Evolutionary conservation across 2,329 filamentous ascomycete species (phyloP), one percentile per base, ranked within the genome.

Genomic region (Scolecobasidium constrictum): DNA sequence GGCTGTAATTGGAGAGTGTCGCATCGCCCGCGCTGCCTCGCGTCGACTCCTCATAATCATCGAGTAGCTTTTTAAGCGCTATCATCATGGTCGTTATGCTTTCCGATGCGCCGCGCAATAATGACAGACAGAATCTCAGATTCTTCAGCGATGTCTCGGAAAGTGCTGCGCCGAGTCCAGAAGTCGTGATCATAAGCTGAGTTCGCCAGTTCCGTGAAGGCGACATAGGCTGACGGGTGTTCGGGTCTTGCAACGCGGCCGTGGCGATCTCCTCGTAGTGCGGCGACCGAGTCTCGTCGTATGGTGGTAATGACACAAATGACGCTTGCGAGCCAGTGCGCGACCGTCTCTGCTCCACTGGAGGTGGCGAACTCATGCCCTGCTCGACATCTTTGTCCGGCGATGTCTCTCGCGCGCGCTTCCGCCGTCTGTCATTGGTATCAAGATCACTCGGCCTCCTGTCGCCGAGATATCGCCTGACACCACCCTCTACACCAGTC

Each of bases 161-260:
- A 73, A 98, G 86, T 1, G 92, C 87, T 13, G 94, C 81, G 49
- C 87, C 87, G 1, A 96, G 72, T 0, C 87, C 90, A 1, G 87
- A 94, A 0, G 90, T 95, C 4, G 86, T 88, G 58, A 94, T 84
- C 50, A 94, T 83, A 15, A 95, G 68, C 12, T 87, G 79, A 9
- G 83, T 85, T 47, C 84, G 85, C 86, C 87, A 93, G 33, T 68
- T 72, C 9, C 55, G 70, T 19, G 62, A 57, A 35, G 59, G 49
- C 36, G 44, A 31, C 26, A 31, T 31, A 9, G 55, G 47, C 39
- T 56, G 53, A 47, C 49, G 48, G 1, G 49, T 47, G n/a, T 53
- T 59, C 4, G 60, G 54, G 3, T 57, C 52, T 4, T 15, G 37
- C 17, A 9, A 58, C 55, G 12, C 53, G 48, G 6, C 52, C 46